These are phyloP conservation scores for Lodderomyces pseudojiufengensis DNA, from an alignment of 1,139 yeast species.

Conservation along the genomic window DNA sequence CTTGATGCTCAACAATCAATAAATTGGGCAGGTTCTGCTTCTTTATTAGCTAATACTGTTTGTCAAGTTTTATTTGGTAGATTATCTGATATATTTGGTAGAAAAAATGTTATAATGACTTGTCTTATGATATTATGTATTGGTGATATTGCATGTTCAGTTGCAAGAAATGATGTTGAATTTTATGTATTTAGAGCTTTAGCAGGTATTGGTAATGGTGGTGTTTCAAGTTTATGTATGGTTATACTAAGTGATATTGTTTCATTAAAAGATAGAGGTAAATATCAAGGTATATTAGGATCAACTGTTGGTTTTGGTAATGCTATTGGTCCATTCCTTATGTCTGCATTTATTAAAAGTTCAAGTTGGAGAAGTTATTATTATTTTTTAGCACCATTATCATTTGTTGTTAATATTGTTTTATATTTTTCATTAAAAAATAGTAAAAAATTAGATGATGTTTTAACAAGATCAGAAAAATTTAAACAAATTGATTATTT, in stretches of 20 bases:
- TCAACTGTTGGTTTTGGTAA: slow-evolving; percentile 53
- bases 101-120: slow-evolving; percentile 34
- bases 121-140: slow-evolving; percentile 29
- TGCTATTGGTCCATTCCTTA: slow-evolving; percentile 53
- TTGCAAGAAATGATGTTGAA: slow-evolving; percentile 37
- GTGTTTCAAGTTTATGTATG: slow-evolving; percentile 40
- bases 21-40: slow-evolving; percentile 53
- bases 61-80: slow-evolving; percentile 46
- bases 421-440: slow-evolving; percentile 26
- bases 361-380: slow-evolving; percentile 52
- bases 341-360: slow-evolving; percentile 45
- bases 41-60: slow-evolving; percentile 43
- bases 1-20: slow-evolving; percentile 35
- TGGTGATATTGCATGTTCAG: slow-evolving; percentile 42
- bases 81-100: slow-evolving; percentile 42
- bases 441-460: slow-evolving; percentile 18
- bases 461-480: slow-evolving; percentile 27
- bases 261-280: slow-evolving; percentile 41
- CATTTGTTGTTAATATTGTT: slow-evolving; percentile 24
- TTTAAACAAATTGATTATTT: slow-evolving; percentile 44
- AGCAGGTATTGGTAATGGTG: slow-evolving; percentile 47
- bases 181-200: slow-evolving; percentile 42
- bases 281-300: slow-evolving; percentile 48
- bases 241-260: slow-evolving; percentile 43
- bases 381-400: slow-evolving; percentile 45